Base-by-base conservation (phyloP, 2,329 filamentous ascomycete species). In the Hymenoscyphus scutula region DNA sequence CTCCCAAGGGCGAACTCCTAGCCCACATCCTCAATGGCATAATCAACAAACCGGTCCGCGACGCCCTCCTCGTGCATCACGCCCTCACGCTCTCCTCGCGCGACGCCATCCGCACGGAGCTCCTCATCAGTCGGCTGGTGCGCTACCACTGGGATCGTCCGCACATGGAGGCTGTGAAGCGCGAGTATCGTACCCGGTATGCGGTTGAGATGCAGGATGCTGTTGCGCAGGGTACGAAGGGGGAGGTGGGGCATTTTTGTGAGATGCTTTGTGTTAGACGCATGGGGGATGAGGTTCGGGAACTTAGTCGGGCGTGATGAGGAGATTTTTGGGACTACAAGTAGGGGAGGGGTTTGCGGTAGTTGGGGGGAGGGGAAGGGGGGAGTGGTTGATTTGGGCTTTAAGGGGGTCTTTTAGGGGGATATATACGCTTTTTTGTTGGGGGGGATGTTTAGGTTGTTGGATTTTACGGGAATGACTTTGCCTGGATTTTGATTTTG, bases 1-100 rank as follows among this genome's bases (percentile, higher is more conserved):
- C 15, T 7, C 69, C n/a, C n/a, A n/a, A 97, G 93, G 95, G 95
- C 67, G 95, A 99, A 79, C 87, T 96, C 23, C 86, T 98, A 41
- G 91, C 92, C 0, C 95, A 98, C 76, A 91, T 98, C 70, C 88
- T 99, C 72, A 97, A 98, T 77, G 95, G 95, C 71, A 88, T 96
- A 62, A 96, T 98, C 79, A 98, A 98, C 79, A 90, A 90, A 63
- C 93, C 95, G 5, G 92, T 96, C 66, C 91, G 95, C 61, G 95
- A 98, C 75, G 92, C 94, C 2, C 83, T 97, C 41, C 87, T 98
- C 2, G 81, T 99, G 1, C 88, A 96, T 76, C 95, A 98, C 78
- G 94, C 95, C 1, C 86, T 98, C 67, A 89, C 87, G n/a, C 86
- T 98, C 67, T 89, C 87, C 23, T 84, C 89, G 54, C 88, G 89